Evolutionary conservation across 805 yeast species (phyloP).

Genomic region (Metschnikowia lochheadii): DNA sequence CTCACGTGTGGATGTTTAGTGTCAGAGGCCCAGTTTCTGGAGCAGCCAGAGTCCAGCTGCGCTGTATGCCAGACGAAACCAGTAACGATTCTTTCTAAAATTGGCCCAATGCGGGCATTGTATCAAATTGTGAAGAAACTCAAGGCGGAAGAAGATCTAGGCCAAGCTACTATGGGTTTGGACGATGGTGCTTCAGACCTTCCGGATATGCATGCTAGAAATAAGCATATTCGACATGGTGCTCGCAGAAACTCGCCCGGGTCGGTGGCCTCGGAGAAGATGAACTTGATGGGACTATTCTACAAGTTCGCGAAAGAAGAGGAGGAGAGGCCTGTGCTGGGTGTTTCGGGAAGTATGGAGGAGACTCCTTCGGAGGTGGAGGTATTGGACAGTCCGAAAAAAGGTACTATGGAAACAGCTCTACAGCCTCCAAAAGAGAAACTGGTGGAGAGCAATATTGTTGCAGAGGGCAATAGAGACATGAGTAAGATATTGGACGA

Average conservation of each 20-base stretch:
- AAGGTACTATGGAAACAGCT: not conserved
- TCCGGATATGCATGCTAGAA: not conserved
- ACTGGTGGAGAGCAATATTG: not conserved
- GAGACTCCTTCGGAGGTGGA: not conserved
- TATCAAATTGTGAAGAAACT: conserved; percentile 21
- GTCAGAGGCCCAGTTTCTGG: conserved; percentile 29
- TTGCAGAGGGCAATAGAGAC: not conserved
- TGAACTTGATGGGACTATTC: conserved; percentile 20
- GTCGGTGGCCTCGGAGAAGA: conserved; percentile 6
- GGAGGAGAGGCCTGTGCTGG: not conserved
- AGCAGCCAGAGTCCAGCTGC: conserved; percentile 15
- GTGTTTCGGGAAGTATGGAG: not conserved
- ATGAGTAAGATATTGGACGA: conserved; percentile 20
- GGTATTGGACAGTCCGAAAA: not conserved
- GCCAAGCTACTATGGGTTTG: not conserved
- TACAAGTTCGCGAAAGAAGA: conserved; percentile 41
- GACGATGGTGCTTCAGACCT: not conserved
- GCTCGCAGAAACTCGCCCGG: conserved; percentile 13
- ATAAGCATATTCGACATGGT: not conserved
- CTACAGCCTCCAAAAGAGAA: not conserved
- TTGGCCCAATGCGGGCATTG: conserved; percentile 33
- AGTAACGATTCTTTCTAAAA: conserved; percentile 24
- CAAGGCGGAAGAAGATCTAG: not conserved
- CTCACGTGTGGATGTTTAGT: conserved; percentile 41
- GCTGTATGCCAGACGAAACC: conserved; percentile 21